These are phyloP conservation scores for Debaryomycetaceae sp. DNA, from an alignment of 1,139 yeast species.

Conservation along the genomic window DNA sequence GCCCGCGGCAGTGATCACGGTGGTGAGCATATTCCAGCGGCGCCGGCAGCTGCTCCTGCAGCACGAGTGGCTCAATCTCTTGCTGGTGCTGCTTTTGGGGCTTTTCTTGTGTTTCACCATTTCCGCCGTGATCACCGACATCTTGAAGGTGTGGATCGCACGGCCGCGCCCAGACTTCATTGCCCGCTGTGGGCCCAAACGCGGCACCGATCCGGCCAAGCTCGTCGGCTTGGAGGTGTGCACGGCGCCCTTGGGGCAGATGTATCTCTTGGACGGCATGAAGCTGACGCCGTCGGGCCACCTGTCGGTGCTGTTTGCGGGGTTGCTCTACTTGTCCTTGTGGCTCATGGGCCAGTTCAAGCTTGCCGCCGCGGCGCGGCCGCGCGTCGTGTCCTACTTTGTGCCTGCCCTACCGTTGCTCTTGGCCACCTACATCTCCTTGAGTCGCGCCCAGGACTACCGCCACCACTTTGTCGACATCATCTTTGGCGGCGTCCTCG, in stretches of 20 bases:
- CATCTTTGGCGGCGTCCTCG: constrained; percentile 34
- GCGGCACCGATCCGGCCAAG: constrained; percentile 24
- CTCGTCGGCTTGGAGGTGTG: constrained; percentile 37
- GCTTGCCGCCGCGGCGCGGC: constrained; percentile 8
- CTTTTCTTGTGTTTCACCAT: constrained; percentile 45
- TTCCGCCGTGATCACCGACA: constrained; percentile 26
- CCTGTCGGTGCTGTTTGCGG: constrained; percentile 40
- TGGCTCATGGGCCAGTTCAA: constrained; percentile 40
- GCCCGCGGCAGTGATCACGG: constrained; percentile 13
- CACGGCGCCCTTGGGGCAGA: constrained; percentile 34
- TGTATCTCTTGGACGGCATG: constrained; percentile 36
- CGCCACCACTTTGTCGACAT: constrained; percentile 43
- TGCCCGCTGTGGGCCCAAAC: constrained; percentile 35
- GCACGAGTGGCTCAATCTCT: constrained; percentile 6
- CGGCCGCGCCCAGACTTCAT: constrained; percentile 45
- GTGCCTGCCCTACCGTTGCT: constrained; percentile 19
- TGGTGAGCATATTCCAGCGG: constrained; percentile 9
- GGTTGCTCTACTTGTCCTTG: constrained; percentile 32
- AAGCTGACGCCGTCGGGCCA: constrained; percentile 47
- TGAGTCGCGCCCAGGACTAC: constrained; percentile 40
- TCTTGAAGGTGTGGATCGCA: constrained; percentile 44
- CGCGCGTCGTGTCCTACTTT: constrained; percentile 3
- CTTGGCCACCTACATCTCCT: constrained; percentile 33
- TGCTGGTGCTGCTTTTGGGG: constrained; percentile 41
- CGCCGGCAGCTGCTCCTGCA: constrained; percentile 4